Base-by-base conservation (phyloP, 345 rosid genomes). In the Luvunga scandens region DNA sequence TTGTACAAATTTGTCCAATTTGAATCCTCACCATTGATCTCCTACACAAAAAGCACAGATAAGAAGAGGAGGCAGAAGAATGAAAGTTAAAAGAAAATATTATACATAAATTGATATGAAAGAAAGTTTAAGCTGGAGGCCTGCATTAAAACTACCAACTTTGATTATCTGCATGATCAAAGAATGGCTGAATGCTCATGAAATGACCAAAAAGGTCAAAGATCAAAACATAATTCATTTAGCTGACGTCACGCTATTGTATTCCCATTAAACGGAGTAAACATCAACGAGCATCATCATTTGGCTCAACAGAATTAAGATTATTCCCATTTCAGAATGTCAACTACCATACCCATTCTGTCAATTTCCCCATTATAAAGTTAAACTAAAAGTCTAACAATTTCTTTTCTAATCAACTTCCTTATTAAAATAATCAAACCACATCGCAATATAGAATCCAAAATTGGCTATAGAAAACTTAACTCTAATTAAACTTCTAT, bases 21-120 rank as follows among this genome's bases (percentile, higher is more conserved):
- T 55, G 86, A 78, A 77, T 88, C 87, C 82, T 84, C 87, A 66
- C 73, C 81, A 76, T 79, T 83, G 59, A 87, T 90, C 84, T 89
- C 95, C 98, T 91, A 67, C 19, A 80, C 70, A 73, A 39, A 42
- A 70, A 7, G 66, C 8, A 31, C 64, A 3, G 12, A 61, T 10
- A 45, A 77, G 6, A 84, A 66, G 42, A 78, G 50, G 36, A 66
- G 77, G 30, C 38, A 55, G 22, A 34, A 10, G 27, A 45, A 75
- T 27, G 30, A 25, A n/a, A 64, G 69, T 65, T 71, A 13, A 34
- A n/a, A 33, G n/a, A 78, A 28, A 53, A 56, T 21, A 34, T 45
- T 13, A 45, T 12, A 55, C 9, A 48, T 28, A 9, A 69, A 36
- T 30, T 28, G 38, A 59, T 3, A 3, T 6, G 9, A 61, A 24